These are phyloP conservation scores for Vachellia collinsii DNA, from an alignment of 306 rosid genomes.

Conservation along the genomic window DNA sequence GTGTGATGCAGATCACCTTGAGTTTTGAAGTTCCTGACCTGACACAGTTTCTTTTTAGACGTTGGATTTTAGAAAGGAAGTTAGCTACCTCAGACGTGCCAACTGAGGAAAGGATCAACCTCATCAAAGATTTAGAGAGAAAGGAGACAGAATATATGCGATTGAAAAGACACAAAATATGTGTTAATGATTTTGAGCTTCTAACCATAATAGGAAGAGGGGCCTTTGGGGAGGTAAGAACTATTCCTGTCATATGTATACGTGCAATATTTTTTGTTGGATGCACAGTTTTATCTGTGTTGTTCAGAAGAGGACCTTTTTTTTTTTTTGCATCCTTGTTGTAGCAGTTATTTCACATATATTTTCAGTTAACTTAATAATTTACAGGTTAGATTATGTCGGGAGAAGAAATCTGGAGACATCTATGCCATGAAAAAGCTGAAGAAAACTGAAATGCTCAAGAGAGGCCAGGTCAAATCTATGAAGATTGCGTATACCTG, in stretches of 20 bases:
- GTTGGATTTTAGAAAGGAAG: slow-evolving; percentile 88
- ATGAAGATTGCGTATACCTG: slow-evolving; percentile 26
- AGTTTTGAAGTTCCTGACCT: slow-evolving; percentile 41
- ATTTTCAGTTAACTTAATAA: slow-evolving; percentile 40
- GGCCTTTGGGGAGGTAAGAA: slow-evolving; percentile 95
- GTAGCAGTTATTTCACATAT: slow-evolving; percentile 26
- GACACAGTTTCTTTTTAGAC: slow-evolving; percentile 54
- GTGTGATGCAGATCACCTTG: slow-evolving; percentile 28
- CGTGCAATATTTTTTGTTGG: slow-evolving; percentile 32
- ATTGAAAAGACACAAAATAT: slow-evolving; percentile 91
- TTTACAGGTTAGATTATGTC: slow-evolving; percentile 92
- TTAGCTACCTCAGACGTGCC: slow-evolving; percentile 95
- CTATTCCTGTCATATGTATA: slow-evolving; percentile 29
- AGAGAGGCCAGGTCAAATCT: slow-evolving; percentile 91
- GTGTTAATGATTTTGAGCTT: slow-evolving; percentile 93
- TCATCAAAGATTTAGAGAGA: slow-evolving; percentile 93
- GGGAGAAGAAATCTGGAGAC: slow-evolving; percentile 98
- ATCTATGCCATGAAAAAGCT: slow-evolving; percentile 98
- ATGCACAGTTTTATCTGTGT: slow-evolving; percentile 17
- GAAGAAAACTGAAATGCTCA: slow-evolving; percentile 98
- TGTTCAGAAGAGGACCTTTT: slow-evolving; percentile 30
- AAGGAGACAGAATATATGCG: slow-evolving; percentile 98
- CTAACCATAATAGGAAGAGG: slow-evolving; percentile 98
- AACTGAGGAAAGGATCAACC: slow-evolving; percentile 79
- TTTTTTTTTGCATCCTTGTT: slow-evolving; percentile 23